These are phyloP conservation scores for Botrytis elliptica DNA, from an alignment of 2,329 filamentous ascomycete genomes.

Conservation along the genomic window DNA sequence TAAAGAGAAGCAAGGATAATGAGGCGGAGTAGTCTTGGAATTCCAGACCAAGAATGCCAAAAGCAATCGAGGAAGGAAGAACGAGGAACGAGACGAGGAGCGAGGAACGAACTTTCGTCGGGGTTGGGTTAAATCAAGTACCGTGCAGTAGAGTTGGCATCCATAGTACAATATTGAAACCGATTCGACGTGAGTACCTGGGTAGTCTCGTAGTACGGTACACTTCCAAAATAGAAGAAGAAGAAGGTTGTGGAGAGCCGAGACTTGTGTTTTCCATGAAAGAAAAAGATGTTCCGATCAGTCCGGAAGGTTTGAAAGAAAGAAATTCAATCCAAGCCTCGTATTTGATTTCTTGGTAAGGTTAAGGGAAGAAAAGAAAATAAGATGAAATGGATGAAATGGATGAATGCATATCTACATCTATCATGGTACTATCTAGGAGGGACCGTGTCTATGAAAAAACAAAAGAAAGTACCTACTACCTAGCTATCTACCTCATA, in stretches of 20 bases:
- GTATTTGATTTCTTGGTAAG: background rate
- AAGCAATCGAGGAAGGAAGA: background rate
- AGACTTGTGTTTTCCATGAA: background rate
- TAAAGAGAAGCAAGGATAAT: background rate
- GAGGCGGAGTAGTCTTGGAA: constrained; percentile 7
- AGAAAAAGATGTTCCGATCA: background rate
- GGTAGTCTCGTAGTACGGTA: too few species aligned
- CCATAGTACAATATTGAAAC: background rate
- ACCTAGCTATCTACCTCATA: too few species aligned
- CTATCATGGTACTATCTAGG: too few species aligned
- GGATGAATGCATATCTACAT: too few species aligned
- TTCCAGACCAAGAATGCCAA: constrained; percentile 2
- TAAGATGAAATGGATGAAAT: background rate
- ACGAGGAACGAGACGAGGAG: background rate
- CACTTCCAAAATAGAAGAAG: background rate
- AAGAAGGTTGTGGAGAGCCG: background rate
- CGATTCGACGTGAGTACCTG: background rate
- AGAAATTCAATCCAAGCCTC: background rate
- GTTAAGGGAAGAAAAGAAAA: background rate
- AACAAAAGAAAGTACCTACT: background rate
- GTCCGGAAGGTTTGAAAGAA: background rate
- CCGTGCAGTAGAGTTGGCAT: background rate
- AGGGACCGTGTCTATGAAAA: background rate
- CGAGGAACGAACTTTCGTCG: background rate
- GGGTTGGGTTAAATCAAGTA: background rate